A percentile compares a stretch with the other conserved stretches of the same genome.
Conservation (phyloP, 2,329 filamentous ascomycete species). For the Basipetospora chlamydospora region DNA sequence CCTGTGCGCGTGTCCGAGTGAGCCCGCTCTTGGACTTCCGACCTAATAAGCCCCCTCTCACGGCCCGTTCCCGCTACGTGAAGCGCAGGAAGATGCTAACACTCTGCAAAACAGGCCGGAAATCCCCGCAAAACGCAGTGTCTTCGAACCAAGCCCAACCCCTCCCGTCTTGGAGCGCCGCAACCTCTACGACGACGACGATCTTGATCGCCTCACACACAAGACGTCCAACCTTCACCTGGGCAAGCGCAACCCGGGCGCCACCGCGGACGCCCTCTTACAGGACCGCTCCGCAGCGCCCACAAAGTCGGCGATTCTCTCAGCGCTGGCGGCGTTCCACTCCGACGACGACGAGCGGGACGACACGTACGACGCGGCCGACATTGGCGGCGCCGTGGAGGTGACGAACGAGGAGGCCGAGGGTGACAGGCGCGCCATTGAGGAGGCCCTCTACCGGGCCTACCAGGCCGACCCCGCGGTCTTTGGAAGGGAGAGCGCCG, state of each 20-base stretch:
- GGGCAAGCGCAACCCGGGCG: conserved; percentile 51
- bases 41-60: neutral
- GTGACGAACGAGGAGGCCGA: conserved; percentile 40
- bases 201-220: conserved; percentile 56
- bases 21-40: too few species aligned
- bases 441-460: conserved; percentile 58
- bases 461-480: conserved; percentile 50
- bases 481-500: conserved; percentile 59
- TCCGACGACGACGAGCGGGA: conserved; percentile 92
- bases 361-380: conserved; percentile 86
- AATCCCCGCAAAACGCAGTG: conserved; percentile 7
- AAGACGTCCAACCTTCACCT: conserved; percentile 59
- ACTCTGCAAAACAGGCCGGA: neutral
- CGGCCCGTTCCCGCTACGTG: too few species aligned
- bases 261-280: conserved; percentile 59
- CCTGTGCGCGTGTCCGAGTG: neutral
- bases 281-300: conserved; percentile 48
- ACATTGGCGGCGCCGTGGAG: conserved; percentile 83
- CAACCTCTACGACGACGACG: conserved; percentile 70
- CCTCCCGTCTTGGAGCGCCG: conserved; percentile 43
- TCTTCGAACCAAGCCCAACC: conserved; percentile 45
- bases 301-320: conserved; percentile 74
- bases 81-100: too few species aligned
- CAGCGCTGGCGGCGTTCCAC: conserved; percentile 79
- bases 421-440: conserved; percentile 36